Percentiles rank a stretch among this genome's conserved stretches.
Evolutionary conservation across 179 eudicot genomes (phyloP).

Genomic region (Pouteria campechiana): DNA sequence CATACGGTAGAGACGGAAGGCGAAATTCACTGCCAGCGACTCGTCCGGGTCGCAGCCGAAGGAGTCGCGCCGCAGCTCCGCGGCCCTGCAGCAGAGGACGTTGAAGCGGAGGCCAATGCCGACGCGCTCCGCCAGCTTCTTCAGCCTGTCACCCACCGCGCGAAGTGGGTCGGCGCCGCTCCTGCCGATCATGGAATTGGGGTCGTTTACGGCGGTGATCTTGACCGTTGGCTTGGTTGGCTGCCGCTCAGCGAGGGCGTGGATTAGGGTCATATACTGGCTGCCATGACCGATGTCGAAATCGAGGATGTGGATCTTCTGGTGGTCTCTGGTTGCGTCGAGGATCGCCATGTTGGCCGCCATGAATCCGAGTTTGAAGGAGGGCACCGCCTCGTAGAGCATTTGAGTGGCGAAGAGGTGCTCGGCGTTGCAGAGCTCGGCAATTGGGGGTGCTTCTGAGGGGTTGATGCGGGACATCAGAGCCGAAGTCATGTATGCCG

Average conservation of each 20-base stretch:
- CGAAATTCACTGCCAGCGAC: constrained; percentile 64
- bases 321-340: constrained; percentile 28
- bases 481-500: constrained; percentile 42
- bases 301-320: constrained; percentile 61
- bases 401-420: constrained; percentile 32
- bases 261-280: constrained; percentile 59
- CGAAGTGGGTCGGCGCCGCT: constrained; percentile 18
- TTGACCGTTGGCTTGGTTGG: constrained; percentile 11
- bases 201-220: constrained; percentile 45
- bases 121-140: constrained; percentile 20
- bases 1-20: constrained; percentile 43
- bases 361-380: constrained; percentile 60
- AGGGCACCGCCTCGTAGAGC: constrained; percentile 56
- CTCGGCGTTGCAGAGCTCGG: constrained; percentile 35
- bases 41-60: constrained; percentile 43
- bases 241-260: constrained; percentile 27
- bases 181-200: too few species aligned
- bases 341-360: constrained; percentile 68
- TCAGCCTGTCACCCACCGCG: constrained; percentile 25
- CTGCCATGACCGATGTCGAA: constrained; percentile 66
- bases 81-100: constrained; percentile 10
- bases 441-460: constrained; percentile 16
- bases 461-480: constrained; percentile 50
- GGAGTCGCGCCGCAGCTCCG: constrained; percentile 34
- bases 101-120: constrained; percentile 34